Evolutionary conservation across 768 basidiomycete genomes (phyloP).

Genomic region (Boletus rufocinnamomeus): DNA sequence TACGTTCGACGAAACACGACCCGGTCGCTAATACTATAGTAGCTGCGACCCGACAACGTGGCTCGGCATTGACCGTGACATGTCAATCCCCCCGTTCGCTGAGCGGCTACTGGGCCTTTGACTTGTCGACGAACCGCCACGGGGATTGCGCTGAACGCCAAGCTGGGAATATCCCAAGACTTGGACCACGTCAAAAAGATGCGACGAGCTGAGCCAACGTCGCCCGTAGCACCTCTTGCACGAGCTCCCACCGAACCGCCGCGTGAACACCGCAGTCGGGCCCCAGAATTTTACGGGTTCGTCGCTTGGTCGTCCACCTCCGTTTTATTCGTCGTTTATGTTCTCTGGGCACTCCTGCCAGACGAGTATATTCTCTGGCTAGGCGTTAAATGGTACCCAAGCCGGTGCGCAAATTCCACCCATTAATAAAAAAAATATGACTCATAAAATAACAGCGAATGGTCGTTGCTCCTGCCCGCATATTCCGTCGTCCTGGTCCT

Average conservation of each 20-base stretch:
- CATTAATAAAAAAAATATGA: background rate
- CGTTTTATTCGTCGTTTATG: conserved; percentile 65
- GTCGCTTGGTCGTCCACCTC: conserved; percentile 81
- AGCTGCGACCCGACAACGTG: conserved; percentile 9
- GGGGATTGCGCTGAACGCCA: conserved; percentile 25
- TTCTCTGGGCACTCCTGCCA: conserved; percentile 81
- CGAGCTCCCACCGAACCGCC: conserved; percentile 42
- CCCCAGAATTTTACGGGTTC: conserved; percentile 89
- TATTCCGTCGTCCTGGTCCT: conserved; percentile 72
- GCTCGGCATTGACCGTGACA: conserved; percentile 16
- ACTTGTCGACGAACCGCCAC: conserved; percentile 15
- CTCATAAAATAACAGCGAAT: conserved; percentile 58
- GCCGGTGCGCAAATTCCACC: conserved; percentile 49
- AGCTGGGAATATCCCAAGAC: background rate
- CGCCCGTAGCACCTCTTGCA: conserved; percentile 47
- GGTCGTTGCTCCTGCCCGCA: conserved; percentile 80
- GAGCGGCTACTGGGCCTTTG: background rate
- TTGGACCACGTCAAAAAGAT: conserved; percentile 5
- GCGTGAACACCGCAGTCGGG: conserved; percentile 58
- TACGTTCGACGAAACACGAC: background rate
- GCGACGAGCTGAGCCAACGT: conserved; percentile 37
- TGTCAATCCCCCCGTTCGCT: background rate
- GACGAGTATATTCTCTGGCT: conserved; percentile 63
- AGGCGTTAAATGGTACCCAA: conserved; percentile 88
- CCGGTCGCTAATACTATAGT: background rate